These are phyloP conservation scores for Penicillium flavigenum DNA, from an alignment of 495 filamentous ascomycete genomes.

Conservation along the genomic window DNA sequence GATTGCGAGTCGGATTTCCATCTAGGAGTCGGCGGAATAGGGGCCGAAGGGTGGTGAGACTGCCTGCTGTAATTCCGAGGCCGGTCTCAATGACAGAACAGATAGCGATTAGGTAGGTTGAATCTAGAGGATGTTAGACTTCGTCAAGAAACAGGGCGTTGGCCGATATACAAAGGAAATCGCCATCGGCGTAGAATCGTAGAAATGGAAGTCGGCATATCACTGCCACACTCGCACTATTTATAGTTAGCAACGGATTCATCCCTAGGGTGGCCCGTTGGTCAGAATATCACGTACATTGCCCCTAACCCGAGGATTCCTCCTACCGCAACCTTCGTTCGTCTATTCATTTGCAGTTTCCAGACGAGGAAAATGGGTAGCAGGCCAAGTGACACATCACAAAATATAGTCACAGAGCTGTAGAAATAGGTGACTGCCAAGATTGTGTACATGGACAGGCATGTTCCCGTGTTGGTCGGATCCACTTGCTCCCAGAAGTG, in stretches of 20 bases:
- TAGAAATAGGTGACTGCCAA: conserved; percentile 32
- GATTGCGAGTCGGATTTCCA: too few species aligned
- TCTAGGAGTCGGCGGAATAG: too few species aligned
- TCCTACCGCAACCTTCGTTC: conserved; percentile 29
- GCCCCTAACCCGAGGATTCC: conserved; percentile 30
- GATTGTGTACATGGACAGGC: conserved; percentile 13
- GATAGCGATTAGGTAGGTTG: too few species aligned
- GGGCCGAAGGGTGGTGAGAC: too few species aligned
- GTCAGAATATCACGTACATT: conserved; percentile 23
- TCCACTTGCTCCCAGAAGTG: conserved; percentile 32
- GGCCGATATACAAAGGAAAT: too few species aligned
- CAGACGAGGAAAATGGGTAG: conserved; percentile 27
- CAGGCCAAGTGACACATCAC: conserved; percentile 34
- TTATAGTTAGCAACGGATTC: background rate
- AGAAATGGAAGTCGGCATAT: too few species aligned
- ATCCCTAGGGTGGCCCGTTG: background rate
- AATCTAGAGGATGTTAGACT: too few species aligned
- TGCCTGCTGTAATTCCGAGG: too few species aligned
- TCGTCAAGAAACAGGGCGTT: too few species aligned
- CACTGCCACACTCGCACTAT: too few species aligned
- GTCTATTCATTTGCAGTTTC: conserved; percentile 28
- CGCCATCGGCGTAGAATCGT: too few species aligned
- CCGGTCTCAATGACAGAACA: too few species aligned
- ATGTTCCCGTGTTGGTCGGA: conserved; percentile 15
- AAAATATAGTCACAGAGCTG: conserved; percentile 27